Base-by-base conservation (phyloP, 2,329 filamentous ascomycete genomes). In the Saccharata proteae region DNA sequence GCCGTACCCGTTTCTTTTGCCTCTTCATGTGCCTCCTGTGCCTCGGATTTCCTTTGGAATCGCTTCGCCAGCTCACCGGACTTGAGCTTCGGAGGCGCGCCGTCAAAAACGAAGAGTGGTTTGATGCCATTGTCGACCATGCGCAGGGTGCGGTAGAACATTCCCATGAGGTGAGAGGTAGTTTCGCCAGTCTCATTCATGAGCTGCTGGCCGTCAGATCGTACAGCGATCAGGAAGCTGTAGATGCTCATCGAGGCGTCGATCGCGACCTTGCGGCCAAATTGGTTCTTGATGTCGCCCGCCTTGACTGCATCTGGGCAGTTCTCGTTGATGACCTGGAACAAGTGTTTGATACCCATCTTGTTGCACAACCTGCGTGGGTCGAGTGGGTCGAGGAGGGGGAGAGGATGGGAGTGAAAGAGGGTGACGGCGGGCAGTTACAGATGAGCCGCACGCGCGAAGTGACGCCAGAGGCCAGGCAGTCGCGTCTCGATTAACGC, bases 81-180 rank as follows among this genome's bases (percentile, higher is more conserved):
- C 63, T 98, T 98, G 53, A 98, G 77, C 57, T 94, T 96, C 1
- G 90, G 90, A 12, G 90, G 90, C 7, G 86, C 85, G 36, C 90
- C 90, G 47, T 98, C 90, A 54, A 98, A 98, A 36, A 98, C 88
- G 57, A 93, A 98, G 43, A 98, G 72, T 2, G 90, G 90, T 55
- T 98, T 98, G 64, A 98, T 96, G 36, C 90, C 90, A 48, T 94
- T 96, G 61, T 98, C 90, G 49, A 96, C 83, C 64, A 98, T 96
- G 46, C 90, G 85, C 5, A 98, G 70, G 3, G 90, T 98, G 46
- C 90, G 86, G 67, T 98, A 98, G 66, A 98, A 98, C 77, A 98
- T 88, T 51, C 90, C 90, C 86, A 98, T 96, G 11, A 98, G 65
- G 56, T 98, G 90, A 12, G 90, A 98, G 1, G 90, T 98, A 2